These are phyloP conservation scores for Lithospermum erythrorhizon DNA, from an alignment of 257 asterid genomes.

Conservation along the genomic window DNA sequence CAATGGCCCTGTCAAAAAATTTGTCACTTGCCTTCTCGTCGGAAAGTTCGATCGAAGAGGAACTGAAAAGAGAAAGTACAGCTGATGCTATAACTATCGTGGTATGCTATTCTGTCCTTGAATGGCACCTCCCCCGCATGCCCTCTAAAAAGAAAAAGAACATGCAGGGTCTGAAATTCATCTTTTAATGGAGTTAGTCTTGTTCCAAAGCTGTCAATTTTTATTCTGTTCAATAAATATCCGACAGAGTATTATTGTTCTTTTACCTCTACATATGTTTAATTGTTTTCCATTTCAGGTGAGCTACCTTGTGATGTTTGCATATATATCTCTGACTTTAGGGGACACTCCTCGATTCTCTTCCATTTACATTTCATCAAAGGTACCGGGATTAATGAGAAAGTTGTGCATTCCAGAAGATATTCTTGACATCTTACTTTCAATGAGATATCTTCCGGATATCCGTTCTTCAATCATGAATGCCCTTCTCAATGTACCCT, in stretches of 20 bases:
- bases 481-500: neutral
- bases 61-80: constrained; percentile 93
- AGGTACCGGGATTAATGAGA: constrained; percentile 38
- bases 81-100: constrained; percentile 91
- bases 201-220: neutral
- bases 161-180: neutral
- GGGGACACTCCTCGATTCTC: constrained; percentile 82
- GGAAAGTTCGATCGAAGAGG: constrained; percentile 96
- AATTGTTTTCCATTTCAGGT: constrained; percentile 40
- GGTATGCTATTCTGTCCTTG: constrained; percentile 31
- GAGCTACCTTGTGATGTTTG: constrained; percentile 99
- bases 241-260: neutral
- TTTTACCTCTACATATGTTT: neutral
- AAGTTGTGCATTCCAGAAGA: neutral
- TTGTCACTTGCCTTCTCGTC: constrained; percentile 83
- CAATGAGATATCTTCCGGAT: neutral
- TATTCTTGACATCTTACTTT: neutral
- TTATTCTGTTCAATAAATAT: neutral
- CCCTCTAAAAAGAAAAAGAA: constrained; percentile 1
- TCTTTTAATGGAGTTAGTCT: neutral
- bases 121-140: neutral
- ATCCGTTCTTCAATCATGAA: neutral
- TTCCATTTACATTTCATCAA: constrained; percentile 75
- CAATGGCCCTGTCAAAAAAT: constrained; percentile 63
- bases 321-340: constrained; percentile 93